Evolutionary conservation across 305 asterid species (phyloP).

Genomic region (Fraxinus xanthoxyloides): DNA sequence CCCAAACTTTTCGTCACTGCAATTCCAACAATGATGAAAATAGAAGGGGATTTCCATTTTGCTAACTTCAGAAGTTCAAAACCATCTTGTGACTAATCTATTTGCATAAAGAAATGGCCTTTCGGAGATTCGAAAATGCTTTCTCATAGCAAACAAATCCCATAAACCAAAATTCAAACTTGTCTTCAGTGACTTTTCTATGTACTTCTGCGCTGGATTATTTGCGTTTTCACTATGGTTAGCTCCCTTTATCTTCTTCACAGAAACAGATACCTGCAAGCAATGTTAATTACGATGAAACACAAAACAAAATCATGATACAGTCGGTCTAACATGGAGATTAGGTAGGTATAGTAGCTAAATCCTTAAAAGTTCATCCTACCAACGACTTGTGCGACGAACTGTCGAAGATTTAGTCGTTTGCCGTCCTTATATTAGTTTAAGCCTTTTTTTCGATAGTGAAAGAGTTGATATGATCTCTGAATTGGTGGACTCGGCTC

Average conservation of each 20-base stretch:
- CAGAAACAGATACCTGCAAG: slow-evolving; percentile 53
- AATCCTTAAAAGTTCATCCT: background rate
- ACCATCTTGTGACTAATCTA: slow-evolving; percentile 5
- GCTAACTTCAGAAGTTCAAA: background rate
- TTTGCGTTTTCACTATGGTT: slow-evolving; percentile 47
- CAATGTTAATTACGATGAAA: background rate
- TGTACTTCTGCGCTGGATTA: slow-evolving; percentile 54
- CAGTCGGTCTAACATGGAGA: background rate
- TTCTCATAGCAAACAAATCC: slow-evolving; percentile 71
- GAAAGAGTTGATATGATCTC: background rate
- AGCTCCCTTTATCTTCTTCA: slow-evolving; percentile 50
- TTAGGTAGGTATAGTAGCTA: background rate
- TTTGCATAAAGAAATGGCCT: slow-evolving; percentile 42
- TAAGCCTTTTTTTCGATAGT: background rate
- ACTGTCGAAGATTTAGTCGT: background rate
- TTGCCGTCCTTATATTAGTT: background rate
- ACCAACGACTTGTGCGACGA: background rate
- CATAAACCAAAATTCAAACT: slow-evolving; percentile 74
- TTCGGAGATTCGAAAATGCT: slow-evolving; percentile 50
- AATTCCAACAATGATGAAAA: background rate
- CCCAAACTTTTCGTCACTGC: background rate
- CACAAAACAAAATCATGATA: background rate
- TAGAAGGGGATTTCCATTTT: background rate
- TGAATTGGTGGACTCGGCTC: background rate
- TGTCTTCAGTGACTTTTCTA: slow-evolving; percentile 53